A percentile compares a stretch with the other conserved stretches of the same genome.
Conservation (phyloP, 1,284 basidiomycete genomes). For the Tilletia walkeri region DNA sequence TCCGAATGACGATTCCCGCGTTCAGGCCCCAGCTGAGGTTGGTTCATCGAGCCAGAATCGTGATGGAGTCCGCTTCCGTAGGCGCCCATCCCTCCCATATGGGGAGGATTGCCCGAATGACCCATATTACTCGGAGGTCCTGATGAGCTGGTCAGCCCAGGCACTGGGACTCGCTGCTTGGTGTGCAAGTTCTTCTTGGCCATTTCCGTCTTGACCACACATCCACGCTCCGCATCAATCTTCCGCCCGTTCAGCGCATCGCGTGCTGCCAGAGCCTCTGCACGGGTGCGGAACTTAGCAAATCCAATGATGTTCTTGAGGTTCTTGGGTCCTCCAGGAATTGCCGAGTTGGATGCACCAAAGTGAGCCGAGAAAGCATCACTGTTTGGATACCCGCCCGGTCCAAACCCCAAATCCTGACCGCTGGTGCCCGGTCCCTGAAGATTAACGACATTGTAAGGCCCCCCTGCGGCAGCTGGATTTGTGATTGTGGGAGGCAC, state of each 20-base stretch:
- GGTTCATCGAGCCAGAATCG: no score
- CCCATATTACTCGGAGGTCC: no score
- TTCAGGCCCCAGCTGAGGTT: not conserved
- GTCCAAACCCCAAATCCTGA: not conserved
- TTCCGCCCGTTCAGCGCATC: constrained; percentile 86
- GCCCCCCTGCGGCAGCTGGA: constrained; percentile 65
- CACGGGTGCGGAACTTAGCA: constrained; percentile 85
- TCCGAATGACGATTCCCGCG: not conserved
- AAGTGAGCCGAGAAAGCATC: not conserved
- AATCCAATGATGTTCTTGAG: constrained; percentile 92
- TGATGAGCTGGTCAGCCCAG: not conserved
- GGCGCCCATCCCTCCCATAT: no score
- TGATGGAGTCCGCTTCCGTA: not conserved
- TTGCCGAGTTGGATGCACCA: not conserved
- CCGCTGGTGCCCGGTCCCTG: constrained; percentile 28
- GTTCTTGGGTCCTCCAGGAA: constrained; percentile 35
- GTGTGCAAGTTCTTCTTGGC: constrained; percentile 99
- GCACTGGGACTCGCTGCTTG: constrained; percentile 36
- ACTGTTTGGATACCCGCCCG: not conserved
- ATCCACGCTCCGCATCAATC: constrained; percentile 90
- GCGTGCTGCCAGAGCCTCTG: constrained; percentile 81
- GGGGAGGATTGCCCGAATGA: no score
- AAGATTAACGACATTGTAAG: constrained; percentile 46
- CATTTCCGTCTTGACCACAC: constrained; percentile 96
- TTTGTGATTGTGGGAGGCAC: constrained; percentile 63